These are phyloP conservation scores for Solidago caesia DNA, from an alignment of 129 eudicot genomes.

Conservation along the genomic window DNA sequence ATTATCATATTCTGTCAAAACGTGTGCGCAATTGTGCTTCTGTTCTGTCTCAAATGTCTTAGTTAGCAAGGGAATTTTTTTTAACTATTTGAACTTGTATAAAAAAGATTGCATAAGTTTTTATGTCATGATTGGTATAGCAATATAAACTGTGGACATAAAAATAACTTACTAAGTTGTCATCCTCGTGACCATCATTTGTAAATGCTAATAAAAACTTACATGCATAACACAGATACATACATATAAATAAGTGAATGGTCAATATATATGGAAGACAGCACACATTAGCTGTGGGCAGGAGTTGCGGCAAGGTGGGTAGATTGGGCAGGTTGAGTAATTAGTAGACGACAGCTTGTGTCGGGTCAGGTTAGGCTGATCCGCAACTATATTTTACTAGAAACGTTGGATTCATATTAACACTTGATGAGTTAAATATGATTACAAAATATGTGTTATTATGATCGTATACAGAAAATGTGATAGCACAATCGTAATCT, in stretches of 20 bases:
- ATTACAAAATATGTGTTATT: background rate
- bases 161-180: background rate
- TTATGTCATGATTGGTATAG: background rate
- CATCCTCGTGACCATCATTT: background rate
- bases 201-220: background rate
- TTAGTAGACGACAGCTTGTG: too few species aligned
- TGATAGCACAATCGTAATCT: background rate
- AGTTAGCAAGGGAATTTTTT: background rate
- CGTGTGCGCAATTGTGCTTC: too few species aligned
- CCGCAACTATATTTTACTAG: too few species aligned
- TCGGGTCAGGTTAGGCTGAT: too few species aligned
- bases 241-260: background rate
- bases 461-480: too few species aligned
- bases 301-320: background rate
- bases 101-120: background rate
- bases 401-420: too few species aligned
- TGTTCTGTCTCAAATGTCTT: background rate
- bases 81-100: background rate
- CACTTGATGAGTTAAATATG: background rate
- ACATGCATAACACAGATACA: background rate
- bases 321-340: background rate
- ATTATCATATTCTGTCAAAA: too few species aligned
- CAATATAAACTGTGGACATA: background rate
- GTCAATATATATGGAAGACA: background rate
- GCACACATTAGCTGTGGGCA: background rate